Evolutionary conservation across 164 flowering plant species (phyloP), one percentile per base, ranked within the genome.

Genomic region (Vitis labrusca): DNA sequence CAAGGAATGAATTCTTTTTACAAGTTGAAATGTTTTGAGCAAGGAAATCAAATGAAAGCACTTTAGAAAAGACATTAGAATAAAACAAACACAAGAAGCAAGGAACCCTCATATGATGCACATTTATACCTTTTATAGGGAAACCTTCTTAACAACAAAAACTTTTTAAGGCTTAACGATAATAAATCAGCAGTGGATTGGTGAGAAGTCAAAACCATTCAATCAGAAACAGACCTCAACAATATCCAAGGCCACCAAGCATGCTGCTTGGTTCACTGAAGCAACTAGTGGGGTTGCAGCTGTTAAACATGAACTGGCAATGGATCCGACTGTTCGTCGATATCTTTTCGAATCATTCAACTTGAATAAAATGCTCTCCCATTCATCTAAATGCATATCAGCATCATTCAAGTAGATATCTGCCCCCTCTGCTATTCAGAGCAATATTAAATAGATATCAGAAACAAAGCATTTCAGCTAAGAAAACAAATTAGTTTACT

Each of bases 271-370:
- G 37, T 84, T 81, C 63, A 50, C 63, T 50, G 99, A 89, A 76
- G 91, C 88, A 70, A 94, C 82, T 11, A 92, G 73, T 19, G 99
- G 97, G 30, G 85, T 84, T 57, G 88, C 88, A 76, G 93, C 85
- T 48, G 73, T 73, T 61, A 94, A 76, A 71, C 97, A 89, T 64
- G 99, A 94, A 48, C 81, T 81, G 51, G 83, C 85, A 78, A 94
- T 76, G 55, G 95, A 89, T 63, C 90, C 98, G 72, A 94, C 91
- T 47, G 79, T 91, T 54, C 86, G 77, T 65, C 99, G 76, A 64
- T 87, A 92, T 78, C 90, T 86, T 81, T 63, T 85, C 11, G 78
- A 81, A 66, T 89, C 89, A 72, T 85, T 92, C 73, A 94, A 66
- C 68, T 85, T 79, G 77, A 82, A 80, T 69, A 87, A 58, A 68